A percentile compares a stretch with the other conserved stretches of the same genome.
These are phyloP conservation scores for Hibiscus tridactylites DNA, from an alignment of 345 rosid species.

Conservation along the genomic window DNA sequence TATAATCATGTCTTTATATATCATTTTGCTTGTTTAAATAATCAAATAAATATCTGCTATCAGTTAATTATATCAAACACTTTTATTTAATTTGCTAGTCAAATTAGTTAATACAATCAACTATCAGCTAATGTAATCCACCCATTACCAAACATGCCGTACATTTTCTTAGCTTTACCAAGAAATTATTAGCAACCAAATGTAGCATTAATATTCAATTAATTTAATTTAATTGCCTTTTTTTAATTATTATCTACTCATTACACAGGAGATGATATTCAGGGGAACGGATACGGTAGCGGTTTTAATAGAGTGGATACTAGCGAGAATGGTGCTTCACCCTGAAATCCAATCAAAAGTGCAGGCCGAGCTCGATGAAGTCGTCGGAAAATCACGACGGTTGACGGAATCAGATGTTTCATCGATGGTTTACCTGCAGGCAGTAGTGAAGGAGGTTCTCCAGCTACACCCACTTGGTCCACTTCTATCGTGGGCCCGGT, in stretches of 20 bases:
- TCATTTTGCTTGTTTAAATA: too few species aligned
- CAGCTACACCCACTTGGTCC: conserved; percentile 92
- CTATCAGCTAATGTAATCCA: too few species aligned
- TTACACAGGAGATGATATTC: conserved; percentile 72
- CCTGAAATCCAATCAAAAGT: conserved; percentile 53
- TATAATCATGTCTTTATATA: too few species aligned
- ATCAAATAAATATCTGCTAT: too few species aligned
- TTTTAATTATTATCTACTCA: neutral
- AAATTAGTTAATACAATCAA: too few species aligned
- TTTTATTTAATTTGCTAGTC: too few species aligned
- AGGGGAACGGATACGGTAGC: conserved; percentile 85
- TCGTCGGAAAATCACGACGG: conserved; percentile 49
- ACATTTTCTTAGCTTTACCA: neutral
- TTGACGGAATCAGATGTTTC: conserved; percentile 45
- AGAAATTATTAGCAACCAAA: too few species aligned
- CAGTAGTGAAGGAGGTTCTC: conserved; percentile 67
- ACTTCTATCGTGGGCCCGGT: conserved; percentile 82
- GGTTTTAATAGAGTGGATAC: conserved; percentile 77
- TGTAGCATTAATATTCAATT: neutral
- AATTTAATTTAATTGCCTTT: neutral
- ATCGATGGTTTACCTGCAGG: conserved; percentile 46
- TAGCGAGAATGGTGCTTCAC: conserved; percentile 73
- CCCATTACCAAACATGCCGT: too few species aligned
- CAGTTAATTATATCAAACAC: too few species aligned
- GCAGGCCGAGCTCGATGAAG: conserved; percentile 49